Conservation (phyloP, 148 eudicot species). For the Rhododendron ovatum region DNA sequence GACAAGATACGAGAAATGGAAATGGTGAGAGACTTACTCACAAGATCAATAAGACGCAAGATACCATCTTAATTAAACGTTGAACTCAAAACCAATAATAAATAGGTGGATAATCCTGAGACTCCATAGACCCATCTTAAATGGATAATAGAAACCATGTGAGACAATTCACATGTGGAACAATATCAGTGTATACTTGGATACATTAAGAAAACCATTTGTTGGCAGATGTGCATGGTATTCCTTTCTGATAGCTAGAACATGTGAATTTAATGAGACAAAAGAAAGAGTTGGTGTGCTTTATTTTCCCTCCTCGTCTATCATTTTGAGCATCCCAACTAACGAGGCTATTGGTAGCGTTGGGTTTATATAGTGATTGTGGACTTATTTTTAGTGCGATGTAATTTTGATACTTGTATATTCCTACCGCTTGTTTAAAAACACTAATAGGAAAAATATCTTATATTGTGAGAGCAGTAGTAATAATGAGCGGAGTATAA, state of each 20-base stretch:
- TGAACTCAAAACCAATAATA: neutral
- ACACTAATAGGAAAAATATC: neutral
- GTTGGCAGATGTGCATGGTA: neutral
- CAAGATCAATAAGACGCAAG: neutral
- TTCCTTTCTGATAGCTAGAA: neutral
- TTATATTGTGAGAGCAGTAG: neutral
- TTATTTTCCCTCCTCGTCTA: neutral
- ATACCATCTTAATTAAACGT: neutral
- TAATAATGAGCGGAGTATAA: neutral
- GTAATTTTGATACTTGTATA: no score
- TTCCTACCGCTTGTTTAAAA: no score
- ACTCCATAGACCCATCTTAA: neutral
- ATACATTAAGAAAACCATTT: neutral
- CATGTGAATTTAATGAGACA: neutral
- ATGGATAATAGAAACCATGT: neutral
- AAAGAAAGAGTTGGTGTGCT: constrained; percentile 14
- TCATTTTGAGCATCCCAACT: neutral
- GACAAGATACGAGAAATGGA: neutral
- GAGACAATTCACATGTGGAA: neutral
- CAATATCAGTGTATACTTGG: neutral
- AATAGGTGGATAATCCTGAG: neutral
- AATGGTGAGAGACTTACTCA: neutral
- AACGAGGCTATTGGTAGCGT: no score
- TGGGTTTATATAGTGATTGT: neutral
- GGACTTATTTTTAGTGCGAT: neutral